phyloP scores from a whole-genome alignment of 768 basidiomycete genomes.

The Rhodotorula kratochvilovae region DNA sequence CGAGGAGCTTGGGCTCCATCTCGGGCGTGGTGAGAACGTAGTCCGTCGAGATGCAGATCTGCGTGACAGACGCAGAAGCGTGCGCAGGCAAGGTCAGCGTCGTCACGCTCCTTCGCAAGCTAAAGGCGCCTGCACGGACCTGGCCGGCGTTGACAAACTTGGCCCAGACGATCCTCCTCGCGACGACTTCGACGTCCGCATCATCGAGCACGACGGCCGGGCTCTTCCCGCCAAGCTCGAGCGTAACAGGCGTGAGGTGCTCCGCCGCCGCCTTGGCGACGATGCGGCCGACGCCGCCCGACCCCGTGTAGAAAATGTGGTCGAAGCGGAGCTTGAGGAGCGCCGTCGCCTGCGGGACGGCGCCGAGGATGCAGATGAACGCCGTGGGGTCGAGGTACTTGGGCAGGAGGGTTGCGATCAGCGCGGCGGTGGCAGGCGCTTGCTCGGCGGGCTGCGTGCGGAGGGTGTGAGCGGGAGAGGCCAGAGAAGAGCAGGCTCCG shows the following conservation, averaged over 20 bases:
- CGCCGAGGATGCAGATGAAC: conserved; percentile 7
- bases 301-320: conserved; percentile 62
- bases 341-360: conserved; percentile 4
- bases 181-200: conserved; percentile 57
- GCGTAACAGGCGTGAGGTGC: conserved; percentile 63
- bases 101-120: too few relatives aligned
- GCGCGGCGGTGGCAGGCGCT: conserved; percentile 55
- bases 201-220: conserved; percentile 56
- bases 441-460: conserved; percentile 61
- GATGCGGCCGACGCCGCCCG: conserved; percentile 61
- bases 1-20: conserved; percentile 27
- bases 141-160: conserved; percentile 65
- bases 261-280: conserved; percentile 72
- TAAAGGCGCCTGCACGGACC: neutral
- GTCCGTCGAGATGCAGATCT: conserved; percentile 69
- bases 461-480: conserved; percentile 51
- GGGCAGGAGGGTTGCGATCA: conserved; percentile 64
- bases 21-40: conserved; percentile 26
- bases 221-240: conserved; percentile 52
- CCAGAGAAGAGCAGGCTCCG: too few relatives aligned
- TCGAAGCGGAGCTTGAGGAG: conserved; percentile 25
- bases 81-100: neutral
- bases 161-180: conserved; percentile 76
- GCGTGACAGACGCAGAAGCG: conserved; percentile 67
- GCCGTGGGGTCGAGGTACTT: conserved; percentile 65